phyloP scores from a whole-genome alignment of 2,329 filamentous ascomycete species.

The Alternaria conjuncta region DNA sequence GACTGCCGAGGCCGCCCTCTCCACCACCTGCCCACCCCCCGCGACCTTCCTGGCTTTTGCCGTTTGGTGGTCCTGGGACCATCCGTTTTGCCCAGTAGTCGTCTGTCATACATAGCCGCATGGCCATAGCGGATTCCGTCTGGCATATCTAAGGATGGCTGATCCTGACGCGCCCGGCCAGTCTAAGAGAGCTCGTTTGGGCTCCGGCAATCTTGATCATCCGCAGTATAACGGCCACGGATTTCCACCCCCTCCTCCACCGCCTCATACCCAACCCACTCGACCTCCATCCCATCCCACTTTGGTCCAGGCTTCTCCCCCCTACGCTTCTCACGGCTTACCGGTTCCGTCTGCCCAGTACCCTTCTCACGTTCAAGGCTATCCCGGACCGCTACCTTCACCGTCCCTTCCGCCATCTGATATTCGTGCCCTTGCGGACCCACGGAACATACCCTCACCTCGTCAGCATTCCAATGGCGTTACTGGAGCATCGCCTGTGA shows the following conservation, averaged over 20 bases:
- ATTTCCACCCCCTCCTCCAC: conserved; percentile 41
- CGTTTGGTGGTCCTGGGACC: conserved; percentile 34
- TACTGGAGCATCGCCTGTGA: conserved; percentile 36
- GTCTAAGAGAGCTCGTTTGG: conserved; percentile 47
- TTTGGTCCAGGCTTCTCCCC: conserved; percentile 37
- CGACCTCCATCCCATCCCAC: conserved; percentile 42
- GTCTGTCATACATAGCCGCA: conserved; percentile 43
- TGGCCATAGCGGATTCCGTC: conserved; percentile 48
- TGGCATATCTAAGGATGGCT: conserved; percentile 49
- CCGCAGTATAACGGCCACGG: conserved; percentile 42
- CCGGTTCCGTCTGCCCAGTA: conserved; percentile 33
- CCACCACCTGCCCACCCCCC: conserved; percentile 32
- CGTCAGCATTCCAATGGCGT: conserved; percentile 46
- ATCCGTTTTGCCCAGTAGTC: conserved; percentile 24
- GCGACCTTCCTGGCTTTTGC: conserved; percentile 34
- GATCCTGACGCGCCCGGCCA: conserved; percentile 48
- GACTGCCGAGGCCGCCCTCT: conserved; percentile 39
- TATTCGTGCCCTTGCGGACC: conserved; percentile 42
- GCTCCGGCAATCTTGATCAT: conserved; percentile 39
- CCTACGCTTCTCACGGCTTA: conserved; percentile 33
- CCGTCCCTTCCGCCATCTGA: conserved; percentile 44
- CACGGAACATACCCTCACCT: conserved; percentile 42
- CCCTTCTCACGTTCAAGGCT: conserved; percentile 27
- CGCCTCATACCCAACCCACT: conserved; percentile 37
- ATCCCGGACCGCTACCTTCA: conserved; percentile 35